Evolutionary conservation across 495 filamentous ascomycete species (phyloP).

Genomic region (Halenospora varia): DNA sequence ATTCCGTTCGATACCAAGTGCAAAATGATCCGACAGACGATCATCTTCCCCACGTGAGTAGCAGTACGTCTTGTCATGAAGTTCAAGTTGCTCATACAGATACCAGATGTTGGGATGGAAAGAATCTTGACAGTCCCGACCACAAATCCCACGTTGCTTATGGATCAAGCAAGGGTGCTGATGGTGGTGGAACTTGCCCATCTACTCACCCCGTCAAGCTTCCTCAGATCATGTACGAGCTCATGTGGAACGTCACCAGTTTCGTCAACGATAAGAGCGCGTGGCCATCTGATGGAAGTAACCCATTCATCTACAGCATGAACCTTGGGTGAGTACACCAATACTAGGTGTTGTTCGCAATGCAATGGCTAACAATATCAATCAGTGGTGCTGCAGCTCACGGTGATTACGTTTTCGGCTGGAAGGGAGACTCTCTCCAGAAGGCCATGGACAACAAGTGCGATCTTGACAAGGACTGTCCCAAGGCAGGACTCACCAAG

Average conservation of each 20-base stretch:
- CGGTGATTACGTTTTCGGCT: constrained; percentile 70
- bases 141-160: constrained; percentile 57
- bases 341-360: constrained; percentile 34
- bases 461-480: constrained; percentile 48
- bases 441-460: constrained; percentile 41
- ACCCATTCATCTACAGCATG: constrained; percentile 35
- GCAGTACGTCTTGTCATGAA: background rate
- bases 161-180: constrained; percentile 34
- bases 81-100: constrained; percentile 9
- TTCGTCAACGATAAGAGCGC: constrained; percentile 41
- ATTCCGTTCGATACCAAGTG: constrained; percentile 48
- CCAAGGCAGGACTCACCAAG: constrained; percentile 39
- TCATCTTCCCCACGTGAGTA: constrained; percentile 55
- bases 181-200: constrained; percentile 40
- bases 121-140: constrained; percentile 53
- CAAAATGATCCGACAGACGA: constrained; percentile 55
- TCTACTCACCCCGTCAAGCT: constrained; percentile 50
- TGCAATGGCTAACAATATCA: constrained; percentile 40
- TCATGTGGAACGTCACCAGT: constrained; percentile 38
- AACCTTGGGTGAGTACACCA: constrained; percentile 39
- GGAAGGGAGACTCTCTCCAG: constrained; percentile 52
- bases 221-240: constrained; percentile 56
- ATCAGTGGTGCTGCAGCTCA: constrained; percentile 52
- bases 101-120: constrained; percentile 72
- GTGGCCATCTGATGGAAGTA: constrained; percentile 45